Evolutionary conservation across 352 stramenopile genomes (phyloP), one percentile per base, ranked within the genome.

Genomic region (Phytopythium cucurbitacearum): DNA sequence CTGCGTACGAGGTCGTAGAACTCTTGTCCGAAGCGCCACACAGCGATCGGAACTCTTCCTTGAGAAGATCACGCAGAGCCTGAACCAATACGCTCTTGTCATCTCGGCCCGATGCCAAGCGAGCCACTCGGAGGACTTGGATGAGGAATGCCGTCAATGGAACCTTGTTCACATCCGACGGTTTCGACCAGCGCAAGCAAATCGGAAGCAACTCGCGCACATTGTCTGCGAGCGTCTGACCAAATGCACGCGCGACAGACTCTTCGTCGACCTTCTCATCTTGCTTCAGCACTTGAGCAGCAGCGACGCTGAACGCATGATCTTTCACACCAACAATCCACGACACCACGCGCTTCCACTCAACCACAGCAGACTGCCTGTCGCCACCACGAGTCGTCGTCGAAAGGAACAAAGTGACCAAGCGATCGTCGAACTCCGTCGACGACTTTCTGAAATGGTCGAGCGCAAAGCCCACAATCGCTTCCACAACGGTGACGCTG

Each of bases 381-480:
- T 53, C 60, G 3, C 32, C 40, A 6, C 53, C 36, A 10, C 35
- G 48, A 5, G 60, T 48, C 12, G 80, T 34, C 11, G 88, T 59
- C 15, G 84, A 69, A 48, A 94, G 66, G 42, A 87, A 69, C 10
- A 91, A 56, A 10, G 85, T 66, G 10, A 94, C 48, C 32, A 94
- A 54, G 34, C 80, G 80, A 7, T 78, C 65, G 41, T 90, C 80
- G 21, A 63, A 64, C 1, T 80, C 67, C 0, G 39, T 58, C 0
- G 44, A 61, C 12, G 46, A 56, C n/a, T 57, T 51, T 0, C 79
- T 65, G 62, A 86, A 90, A 39, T 75, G 79, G 41, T 70, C 69
- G 3, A 82, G 42, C 0, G 67, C 58, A 35, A 94, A 84, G 37
- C 74, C 57, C 54, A 75, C 41, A 10, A 91, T 57, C 10, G 67